Base-by-base conservation (phyloP, 129 eudicot genomes). In the Chrysanthemum seticuspe region DNA sequence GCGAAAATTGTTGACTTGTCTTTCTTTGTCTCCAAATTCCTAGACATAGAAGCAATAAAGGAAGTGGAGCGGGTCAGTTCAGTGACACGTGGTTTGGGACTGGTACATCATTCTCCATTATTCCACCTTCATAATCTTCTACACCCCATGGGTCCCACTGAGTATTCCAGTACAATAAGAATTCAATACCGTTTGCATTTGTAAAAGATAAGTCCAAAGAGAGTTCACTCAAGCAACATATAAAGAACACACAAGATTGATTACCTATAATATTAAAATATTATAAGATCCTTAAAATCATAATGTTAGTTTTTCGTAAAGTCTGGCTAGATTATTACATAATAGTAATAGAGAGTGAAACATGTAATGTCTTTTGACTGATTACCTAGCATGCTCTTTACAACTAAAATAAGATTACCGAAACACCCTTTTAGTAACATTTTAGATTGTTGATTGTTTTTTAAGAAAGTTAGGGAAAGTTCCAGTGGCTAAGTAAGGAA, bases 161-260 rank as follows among this genome's bases (percentile, higher is more conserved):
- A 13, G 4, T 19, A 62, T 31, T 62, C 67, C 67, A 62, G 14
- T 44, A 62, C 21, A 31, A 62, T 62, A 4, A 62, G 10, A 62
- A 62, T 62, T 62, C 49, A 62, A 62, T 62, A 6, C 4, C 10
- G 45, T 29, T 62, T 23, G 19, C 19, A 29, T 62, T 62, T 29
- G 21, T 62, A 48, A 48, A 62, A 31, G 49, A 62, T 27, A 62
- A 0, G 48, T 62, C 49, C 13, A 31, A 13, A 5, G 49, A 62
- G 13, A 12, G 2, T 29, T 62, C 67, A 62, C 67, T 62, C 49
- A 29, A 13, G 48, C 23, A 62, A 62, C 67, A 62, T 19, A 62
- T 62, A 48, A 34, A 62, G 29, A 27, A 2, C 25, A 31, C 13
- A 5, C 10, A 62, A 62, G 67, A 31, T 18, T 27, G 48, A 62